Evolutionary conservation across 2,329 filamentous ascomycete genomes (phyloP).

Genomic region (Sclerotinia minor): DNA sequence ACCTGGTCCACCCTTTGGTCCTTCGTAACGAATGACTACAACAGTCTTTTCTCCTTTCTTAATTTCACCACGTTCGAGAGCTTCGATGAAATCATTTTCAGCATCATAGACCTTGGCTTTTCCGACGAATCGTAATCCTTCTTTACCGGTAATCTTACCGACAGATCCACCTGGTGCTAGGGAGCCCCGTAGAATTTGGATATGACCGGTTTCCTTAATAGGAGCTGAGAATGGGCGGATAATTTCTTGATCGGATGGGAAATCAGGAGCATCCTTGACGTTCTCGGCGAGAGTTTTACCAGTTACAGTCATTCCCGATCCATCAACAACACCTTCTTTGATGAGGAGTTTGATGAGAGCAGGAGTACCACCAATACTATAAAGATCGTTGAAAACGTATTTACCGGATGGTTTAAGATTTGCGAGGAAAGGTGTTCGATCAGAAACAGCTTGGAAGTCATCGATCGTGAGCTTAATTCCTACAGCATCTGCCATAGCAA

Average conservation of each 20-base stretch:
- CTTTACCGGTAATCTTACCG: constrained; percentile 76
- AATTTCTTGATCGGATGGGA: constrained; percentile 69
- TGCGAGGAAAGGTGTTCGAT: constrained; percentile 76
- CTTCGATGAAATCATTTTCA: constrained; percentile 67
- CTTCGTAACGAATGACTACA: constrained; percentile 73
- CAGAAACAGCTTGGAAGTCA: constrained; percentile 80
- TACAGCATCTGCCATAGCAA: constrained; percentile 79
- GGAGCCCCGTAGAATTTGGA: constrained; percentile 70
- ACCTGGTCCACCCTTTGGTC: constrained; percentile 70
- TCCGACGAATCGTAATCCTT: constrained; percentile 66
- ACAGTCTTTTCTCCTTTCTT: constrained; percentile 77
- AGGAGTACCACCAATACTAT: constrained; percentile 58
- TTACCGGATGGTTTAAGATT: constrained; percentile 77
- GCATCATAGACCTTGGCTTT: constrained; percentile 70
- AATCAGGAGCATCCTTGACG: constrained; percentile 58
- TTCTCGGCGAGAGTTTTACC: constrained; percentile 60
- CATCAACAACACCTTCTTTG: constrained; percentile 58
- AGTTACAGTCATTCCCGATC: constrained; percentile 60
- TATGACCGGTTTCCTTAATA: constrained; percentile 70
- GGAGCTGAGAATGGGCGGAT: constrained; percentile 68
- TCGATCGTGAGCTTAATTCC: constrained; percentile 81
- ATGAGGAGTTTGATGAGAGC: constrained; percentile 58
- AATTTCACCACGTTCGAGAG: constrained; percentile 66
- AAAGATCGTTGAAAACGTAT: constrained; percentile 60
- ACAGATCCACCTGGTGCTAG: constrained; percentile 70